A percentile compares a stretch with the other conserved stretches of the same genome.
These are phyloP conservation scores for Betula pendula DNA, from an alignment of 306 rosid genomes.

Conservation along the genomic window DNA sequence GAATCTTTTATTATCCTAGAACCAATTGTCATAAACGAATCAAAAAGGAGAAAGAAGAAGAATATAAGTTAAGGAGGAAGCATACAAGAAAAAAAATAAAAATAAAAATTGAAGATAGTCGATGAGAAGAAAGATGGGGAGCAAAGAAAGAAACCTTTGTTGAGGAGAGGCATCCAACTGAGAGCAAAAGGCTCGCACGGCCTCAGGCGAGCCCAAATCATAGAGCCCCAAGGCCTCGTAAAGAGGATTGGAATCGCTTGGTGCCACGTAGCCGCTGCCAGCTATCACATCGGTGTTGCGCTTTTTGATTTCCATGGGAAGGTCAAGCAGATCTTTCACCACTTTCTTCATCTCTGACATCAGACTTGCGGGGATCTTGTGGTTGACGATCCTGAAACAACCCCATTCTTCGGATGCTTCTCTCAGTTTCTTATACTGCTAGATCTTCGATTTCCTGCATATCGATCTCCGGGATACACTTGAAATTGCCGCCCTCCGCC, in stretches of 20 bases:
- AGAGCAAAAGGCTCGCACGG: constrained; percentile 44
- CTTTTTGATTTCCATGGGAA: constrained; percentile 54
- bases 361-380: constrained; percentile 36
- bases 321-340: constrained; percentile 44
- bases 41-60: background rate
- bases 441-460: constrained; percentile 27
- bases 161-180: constrained; percentile 41
- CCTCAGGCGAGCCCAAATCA: constrained; percentile 45
- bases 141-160: constrained; percentile 34
- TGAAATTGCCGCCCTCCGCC: background rate
- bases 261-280: constrained; percentile 56
- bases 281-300: constrained; percentile 41
- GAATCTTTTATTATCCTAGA: too few relatives aligned
- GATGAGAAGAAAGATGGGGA: background rate
- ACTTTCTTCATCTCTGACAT: constrained; percentile 55
- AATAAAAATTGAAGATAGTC: background rate
- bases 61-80: background rate
- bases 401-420: constrained; percentile 63
- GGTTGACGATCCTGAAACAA: constrained; percentile 63
- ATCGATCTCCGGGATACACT: constrained; percentile 45
- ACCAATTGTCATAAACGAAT: too few relatives aligned
- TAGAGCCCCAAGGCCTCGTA: constrained; percentile 53
- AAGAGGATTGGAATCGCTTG: constrained; percentile 40
- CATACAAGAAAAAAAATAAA: background rate
- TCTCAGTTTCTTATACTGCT: constrained; percentile 44